Base-by-base conservation (phyloP, 2,329 filamentous ascomycete species). In the Aspergillus flavus region DNA sequence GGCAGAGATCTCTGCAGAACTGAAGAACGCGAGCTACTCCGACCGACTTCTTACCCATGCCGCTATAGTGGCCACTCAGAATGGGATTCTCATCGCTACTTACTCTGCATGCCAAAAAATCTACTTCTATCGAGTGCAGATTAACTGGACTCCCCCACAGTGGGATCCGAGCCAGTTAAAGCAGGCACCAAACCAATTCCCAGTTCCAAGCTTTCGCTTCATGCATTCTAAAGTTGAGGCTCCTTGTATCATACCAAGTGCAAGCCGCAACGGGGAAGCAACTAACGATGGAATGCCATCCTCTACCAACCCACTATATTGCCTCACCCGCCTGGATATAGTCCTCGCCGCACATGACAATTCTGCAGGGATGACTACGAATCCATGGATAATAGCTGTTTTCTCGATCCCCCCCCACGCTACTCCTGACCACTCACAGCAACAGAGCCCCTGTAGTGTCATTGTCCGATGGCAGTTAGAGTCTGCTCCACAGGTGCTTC, bases 11-110 rank as follows among this genome's bases (percentile, higher is more conserved):
- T 86, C 85, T 3, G 81, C 89, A n/a, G 91, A 94, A 66, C 79
- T 96, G 41, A 91, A 94, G 73, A 89, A 88, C 65, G 84, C 92
- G 61, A 84, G 87, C 32, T 88, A 88, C 39, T 88, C 90, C 0
- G 88, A 93, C 66, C 90, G 93, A 67, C 76, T 92, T n/a, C 84
- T 94, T 57, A 93, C 92, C 0, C 93, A 96, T 79, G 92, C 92
- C 12, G 86, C 91, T 45, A 82, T 93, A 65, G 86, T 89, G 63
- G 87, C 91, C 3, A 91, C 94, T 61, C 92, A 89, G 77, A 88
- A 91, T 45, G 75, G 76, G 28, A 75, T 80, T 30, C 64, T 79
- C 23, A 67, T 80, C 30, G 73, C 73, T 11, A 79, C 78, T 3
- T 73, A 85, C 68, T 73, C 68, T 78, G 83, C 87, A 14, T 89